These are phyloP conservation scores for Vitis amurensis DNA, from an alignment of 164 flowering plant genomes.

Conservation along the genomic window DNA sequence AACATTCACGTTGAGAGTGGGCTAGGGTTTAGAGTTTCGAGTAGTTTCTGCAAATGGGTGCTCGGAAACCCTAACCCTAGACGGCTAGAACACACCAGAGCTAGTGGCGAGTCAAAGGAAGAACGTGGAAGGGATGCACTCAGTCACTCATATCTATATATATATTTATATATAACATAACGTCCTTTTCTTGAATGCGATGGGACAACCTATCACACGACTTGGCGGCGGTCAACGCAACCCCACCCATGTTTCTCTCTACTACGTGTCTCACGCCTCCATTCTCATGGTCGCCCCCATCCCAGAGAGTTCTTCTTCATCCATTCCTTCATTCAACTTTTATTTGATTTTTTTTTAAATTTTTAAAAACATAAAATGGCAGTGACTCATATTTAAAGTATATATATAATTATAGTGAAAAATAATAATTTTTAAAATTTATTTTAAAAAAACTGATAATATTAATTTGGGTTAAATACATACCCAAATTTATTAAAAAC, in stretches of 20 bases:
- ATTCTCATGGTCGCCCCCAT: no score
- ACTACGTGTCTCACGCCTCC: neutral
- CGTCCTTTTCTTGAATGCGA: no score
- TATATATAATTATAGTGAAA: no score
- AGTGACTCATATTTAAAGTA: no score
- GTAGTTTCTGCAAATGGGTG: neutral
- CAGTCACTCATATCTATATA: neutral
- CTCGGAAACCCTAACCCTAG: neutral
- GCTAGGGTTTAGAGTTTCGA: neutral
- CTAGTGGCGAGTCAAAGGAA: neutral
- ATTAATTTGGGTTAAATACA: no score
- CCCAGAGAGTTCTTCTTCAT: no score
- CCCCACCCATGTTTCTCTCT: neutral
- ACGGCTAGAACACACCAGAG: neutral
- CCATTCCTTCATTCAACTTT: no score
- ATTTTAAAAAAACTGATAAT: no score
- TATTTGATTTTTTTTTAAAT: no score
- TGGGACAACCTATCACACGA: neutral
- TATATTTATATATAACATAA: neutral
- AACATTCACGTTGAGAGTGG: constrained; percentile 26
- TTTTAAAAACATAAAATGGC: no score
- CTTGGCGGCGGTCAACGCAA: neutral
- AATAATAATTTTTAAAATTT: no score
- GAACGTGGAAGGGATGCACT: constrained; percentile 10
- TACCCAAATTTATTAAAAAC: no score